phyloP scores from a whole-genome alignment of 208 protist species.

The Entamoeba histolytica region DNA sequence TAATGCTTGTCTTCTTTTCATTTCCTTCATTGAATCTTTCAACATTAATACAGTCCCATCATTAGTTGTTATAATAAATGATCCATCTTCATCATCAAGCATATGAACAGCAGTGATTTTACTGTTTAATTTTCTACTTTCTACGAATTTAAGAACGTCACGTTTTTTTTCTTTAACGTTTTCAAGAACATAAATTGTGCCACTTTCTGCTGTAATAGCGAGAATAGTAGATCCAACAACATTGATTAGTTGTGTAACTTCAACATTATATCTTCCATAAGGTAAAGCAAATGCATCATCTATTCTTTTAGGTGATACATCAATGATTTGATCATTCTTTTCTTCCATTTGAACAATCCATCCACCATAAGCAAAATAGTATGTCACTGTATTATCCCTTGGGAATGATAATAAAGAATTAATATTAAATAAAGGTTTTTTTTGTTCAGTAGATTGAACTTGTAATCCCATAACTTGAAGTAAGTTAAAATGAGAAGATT shows the following conservation, averaged over 20 bases:
- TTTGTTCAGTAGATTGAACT: not conserved
- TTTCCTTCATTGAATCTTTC: not conserved
- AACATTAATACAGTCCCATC: not conserved
- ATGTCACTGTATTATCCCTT: not conserved
- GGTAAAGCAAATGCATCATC: not conserved
- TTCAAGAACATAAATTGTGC: not conserved
- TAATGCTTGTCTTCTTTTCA: not conserved
- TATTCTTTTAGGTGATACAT: not conserved
- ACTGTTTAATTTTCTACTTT: not conserved
- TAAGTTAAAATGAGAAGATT: not conserved
- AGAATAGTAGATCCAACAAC: not conserved
- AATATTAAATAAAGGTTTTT: not conserved
- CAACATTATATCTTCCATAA: not conserved
- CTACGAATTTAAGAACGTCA: not conserved
- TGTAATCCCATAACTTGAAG: not conserved
- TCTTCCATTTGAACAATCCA: not conserved
- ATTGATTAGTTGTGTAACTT: not conserved
- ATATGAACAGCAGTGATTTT: not conserved
- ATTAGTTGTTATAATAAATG: not conserved
- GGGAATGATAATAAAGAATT: not conserved
- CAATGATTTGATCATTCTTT: not conserved
- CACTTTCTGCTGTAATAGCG: not conserved
- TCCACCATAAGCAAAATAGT: not conserved
- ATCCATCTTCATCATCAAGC: not conserved
- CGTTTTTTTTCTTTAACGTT: not conserved